A percentile compares a stretch with the other conserved stretches of the same genome.
phyloP scores from a whole-genome alignment of 345 rosid genomes.

The Boechera stricta region DNA sequence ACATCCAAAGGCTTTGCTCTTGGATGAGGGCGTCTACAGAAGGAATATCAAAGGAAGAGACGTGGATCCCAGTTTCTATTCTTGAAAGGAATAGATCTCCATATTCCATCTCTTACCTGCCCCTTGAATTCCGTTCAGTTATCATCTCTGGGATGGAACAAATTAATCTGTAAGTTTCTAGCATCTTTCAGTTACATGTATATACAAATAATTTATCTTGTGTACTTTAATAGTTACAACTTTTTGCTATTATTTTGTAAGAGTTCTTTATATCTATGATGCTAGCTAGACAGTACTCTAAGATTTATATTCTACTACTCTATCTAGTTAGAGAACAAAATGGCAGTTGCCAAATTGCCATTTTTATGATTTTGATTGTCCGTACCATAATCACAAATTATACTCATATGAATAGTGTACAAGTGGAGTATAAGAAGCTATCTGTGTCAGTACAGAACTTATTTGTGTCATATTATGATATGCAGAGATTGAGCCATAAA shows the following conservation, averaged over 20 bases:
- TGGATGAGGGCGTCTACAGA: slow-evolving; percentile 89
- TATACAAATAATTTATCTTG: slow-evolving; percentile 3
- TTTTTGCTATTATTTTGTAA: background rate
- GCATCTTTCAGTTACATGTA: slow-evolving; percentile 18
- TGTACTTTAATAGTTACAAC: background rate
- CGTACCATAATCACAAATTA: background rate
- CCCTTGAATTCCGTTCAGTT: slow-evolving; percentile 81
- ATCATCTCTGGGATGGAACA: slow-evolving; percentile 84
- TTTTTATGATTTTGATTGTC: slow-evolving; percentile 15
- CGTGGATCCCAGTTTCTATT: slow-evolving; percentile 83
- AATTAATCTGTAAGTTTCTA: slow-evolving; percentile 70
- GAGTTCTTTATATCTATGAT: background rate
- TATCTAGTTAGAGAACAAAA: background rate
- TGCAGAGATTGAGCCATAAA: background rate
- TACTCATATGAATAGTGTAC: too few species aligned
- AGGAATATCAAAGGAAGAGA: slow-evolving; percentile 76
- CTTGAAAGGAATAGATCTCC: slow-evolving; percentile 96
- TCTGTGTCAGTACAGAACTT: too few species aligned
- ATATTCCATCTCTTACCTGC: slow-evolving; percentile 82
- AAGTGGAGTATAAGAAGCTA: too few species aligned
- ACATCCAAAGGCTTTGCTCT: slow-evolving; percentile 85
- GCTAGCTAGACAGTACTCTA: slow-evolving; percentile 2
- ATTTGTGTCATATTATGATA: background rate
- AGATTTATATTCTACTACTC: slow-evolving; percentile 6
- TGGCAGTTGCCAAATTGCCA: background rate